Percentiles rank a stretch among this genome's conserved stretches.
phyloP scores from a whole-genome alignment of 257 asterid genomes.

The Lycium ferocissimum region DNA sequence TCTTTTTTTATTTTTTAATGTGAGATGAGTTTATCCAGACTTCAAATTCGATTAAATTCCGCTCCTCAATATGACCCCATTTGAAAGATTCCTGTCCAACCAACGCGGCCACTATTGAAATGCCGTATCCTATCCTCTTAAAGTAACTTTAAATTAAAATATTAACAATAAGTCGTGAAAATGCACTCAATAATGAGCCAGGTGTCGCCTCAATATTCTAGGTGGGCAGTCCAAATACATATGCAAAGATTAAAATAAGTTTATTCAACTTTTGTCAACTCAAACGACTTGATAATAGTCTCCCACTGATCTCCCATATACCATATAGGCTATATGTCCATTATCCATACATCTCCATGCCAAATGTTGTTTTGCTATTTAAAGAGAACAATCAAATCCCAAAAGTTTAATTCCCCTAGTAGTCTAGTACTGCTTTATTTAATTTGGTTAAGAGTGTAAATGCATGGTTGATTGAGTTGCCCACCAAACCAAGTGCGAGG shows the following conservation, averaged over 20 bases:
- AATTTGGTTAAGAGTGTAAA: background rate
- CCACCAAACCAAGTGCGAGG: background rate
- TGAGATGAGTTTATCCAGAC: too few species aligned
- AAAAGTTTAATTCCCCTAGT: background rate
- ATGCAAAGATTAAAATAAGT: background rate
- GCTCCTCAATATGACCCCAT: too few species aligned
- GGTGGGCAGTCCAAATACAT: background rate
- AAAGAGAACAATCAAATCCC: slow-evolving; percentile 7
- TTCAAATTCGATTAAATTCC: too few species aligned
- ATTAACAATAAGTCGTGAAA: background rate
- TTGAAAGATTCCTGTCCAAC: too few species aligned
- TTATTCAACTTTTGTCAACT: slow-evolving; percentile 2
- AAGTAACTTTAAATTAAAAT: background rate
- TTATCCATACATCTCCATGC: slow-evolving; percentile 10
- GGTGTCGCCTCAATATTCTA: background rate
- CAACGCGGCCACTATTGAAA: too few species aligned
- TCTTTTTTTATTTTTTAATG: too few species aligned
- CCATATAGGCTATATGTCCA: background rate
- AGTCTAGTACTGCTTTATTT: background rate
- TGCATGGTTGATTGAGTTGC: background rate
- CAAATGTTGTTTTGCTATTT: background rate
- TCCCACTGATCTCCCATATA: background rate
- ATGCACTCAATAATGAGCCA: background rate
- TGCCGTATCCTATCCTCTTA: background rate
- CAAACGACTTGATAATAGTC: background rate